Base-by-base conservation (phyloP, 352 stramenopile genomes). In the Globisporangium perplexum region DNA sequence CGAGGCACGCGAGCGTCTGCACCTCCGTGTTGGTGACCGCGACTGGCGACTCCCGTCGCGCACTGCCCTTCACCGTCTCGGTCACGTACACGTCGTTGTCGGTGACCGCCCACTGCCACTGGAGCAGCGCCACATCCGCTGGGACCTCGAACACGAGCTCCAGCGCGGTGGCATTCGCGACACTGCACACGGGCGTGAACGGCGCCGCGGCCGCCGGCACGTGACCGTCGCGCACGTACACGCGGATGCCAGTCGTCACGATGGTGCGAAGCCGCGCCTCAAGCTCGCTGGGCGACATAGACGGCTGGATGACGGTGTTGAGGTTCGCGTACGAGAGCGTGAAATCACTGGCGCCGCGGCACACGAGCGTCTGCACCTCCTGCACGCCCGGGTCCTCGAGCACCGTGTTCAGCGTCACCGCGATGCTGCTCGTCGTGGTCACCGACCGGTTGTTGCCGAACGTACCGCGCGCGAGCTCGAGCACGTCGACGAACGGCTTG, bases 371-470 rank as follows among this genome's bases (percentile, higher is more conserved):
- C 52, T 93, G 83, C 0, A 84, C 64, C 52, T 93, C 83, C 42
- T 88, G 78, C 0, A 88, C 63, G 1, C 83, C 83, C 17, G 83
- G 77, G 18, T 87, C 60, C 55, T 90, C 61, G 3, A 69, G 50
- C 0, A 63, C 77, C 0, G 78, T 90, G 10, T 60, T 68, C 53
- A 90, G 60, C 0, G 63, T 69, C 17, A 94, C 63, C 2, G 38
- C 43, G 3, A 87, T 86, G 46, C 74, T 73, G n/a, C 39, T 79
- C 7, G 77, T 83, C 5, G 63, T 59, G 2, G 58, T 66, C 2
- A 92, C 53, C 0, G 77, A 82, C 8, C 81, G 67, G 46, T 94
- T 89, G 59, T 94, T 94, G 1, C 81, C 81, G 0, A 72, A 45
- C 0, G 79, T 82, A 8, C 81, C 83, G 24, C 61, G 60, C 17